A percentile compares a stretch with the other conserved stretches of the same genome.
phyloP scores from a whole-genome alignment of 257 asterid genomes.

The Eustoma russellianum region DNA sequence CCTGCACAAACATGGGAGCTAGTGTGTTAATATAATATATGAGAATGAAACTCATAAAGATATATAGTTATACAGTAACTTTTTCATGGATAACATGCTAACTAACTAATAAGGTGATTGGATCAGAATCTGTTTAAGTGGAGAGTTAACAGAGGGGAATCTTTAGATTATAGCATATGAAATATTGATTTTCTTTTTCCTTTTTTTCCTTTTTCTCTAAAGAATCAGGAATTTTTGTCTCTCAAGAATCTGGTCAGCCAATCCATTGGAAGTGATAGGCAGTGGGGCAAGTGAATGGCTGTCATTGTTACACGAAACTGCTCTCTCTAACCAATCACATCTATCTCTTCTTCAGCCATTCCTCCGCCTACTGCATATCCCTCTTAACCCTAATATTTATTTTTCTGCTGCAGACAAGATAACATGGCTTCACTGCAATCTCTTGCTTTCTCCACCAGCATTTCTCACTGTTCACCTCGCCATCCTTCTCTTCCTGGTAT shows the following conservation, averaged over 20 bases:
- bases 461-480: constrained; percentile 37
- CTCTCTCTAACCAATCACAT: constrained; percentile 16
- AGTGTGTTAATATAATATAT: too few relatives aligned
- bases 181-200: too few relatives aligned
- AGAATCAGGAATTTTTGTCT: not conserved
- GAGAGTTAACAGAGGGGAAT: too few relatives aligned
- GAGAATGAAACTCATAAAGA: too few relatives aligned
- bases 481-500: constrained; percentile 48
- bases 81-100: too few relatives aligned
- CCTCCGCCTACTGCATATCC: constrained; percentile 2
- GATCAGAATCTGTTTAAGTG: too few relatives aligned
- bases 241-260: constrained; percentile 7
- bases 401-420: constrained; percentile 2
- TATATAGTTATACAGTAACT: too few relatives aligned
- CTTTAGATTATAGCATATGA: too few relatives aligned
- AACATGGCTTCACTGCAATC: constrained; percentile 63
- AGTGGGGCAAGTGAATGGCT: constrained; percentile 50
- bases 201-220: not conserved
- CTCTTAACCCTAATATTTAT: not conserved
- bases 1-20: too few relatives aligned
- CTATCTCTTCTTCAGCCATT: constrained; percentile 4
- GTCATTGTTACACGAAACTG: constrained; percentile 50
- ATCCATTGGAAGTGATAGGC: constrained; percentile 10
- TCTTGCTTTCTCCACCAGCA: constrained; percentile 42
- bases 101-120: too few relatives aligned